These are phyloP conservation scores for Acanthamoeba lenticulata DNA, from an alignment of 208 protist genomes.

Conservation along the genomic window DNA sequence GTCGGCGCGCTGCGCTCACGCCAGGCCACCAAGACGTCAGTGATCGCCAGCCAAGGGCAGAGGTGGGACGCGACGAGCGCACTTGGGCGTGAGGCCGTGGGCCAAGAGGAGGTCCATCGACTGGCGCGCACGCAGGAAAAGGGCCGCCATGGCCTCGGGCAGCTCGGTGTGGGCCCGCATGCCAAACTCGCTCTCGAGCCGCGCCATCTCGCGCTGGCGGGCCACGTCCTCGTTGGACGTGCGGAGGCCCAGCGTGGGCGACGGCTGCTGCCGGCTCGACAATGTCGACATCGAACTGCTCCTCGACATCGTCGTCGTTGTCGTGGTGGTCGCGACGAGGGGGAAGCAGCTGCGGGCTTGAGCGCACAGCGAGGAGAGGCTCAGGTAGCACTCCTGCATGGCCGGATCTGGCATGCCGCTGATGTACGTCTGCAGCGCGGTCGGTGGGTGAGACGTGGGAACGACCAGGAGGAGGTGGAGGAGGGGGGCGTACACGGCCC, in stretches of 20 bases:
- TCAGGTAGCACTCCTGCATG: neutral
- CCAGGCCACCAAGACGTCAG: neutral
- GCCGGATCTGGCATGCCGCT: neutral
- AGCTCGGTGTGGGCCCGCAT: neutral
- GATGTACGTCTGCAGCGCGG: neutral
- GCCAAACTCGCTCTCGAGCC: neutral
- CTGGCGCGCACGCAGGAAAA: neutral
- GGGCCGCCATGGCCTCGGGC: neutral
- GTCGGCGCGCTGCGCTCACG: neutral
- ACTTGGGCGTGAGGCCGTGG: conserved; percentile 1
- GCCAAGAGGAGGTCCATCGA: neutral
- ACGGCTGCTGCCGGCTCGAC: neutral
- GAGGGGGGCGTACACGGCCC: neutral
- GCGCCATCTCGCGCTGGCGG: neutral
- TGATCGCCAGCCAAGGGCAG: neutral
- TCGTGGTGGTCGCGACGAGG: neutral
- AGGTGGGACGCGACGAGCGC: neutral
- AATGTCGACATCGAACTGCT: neutral
- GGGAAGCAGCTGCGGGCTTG: neutral
- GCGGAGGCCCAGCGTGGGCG: neutral
- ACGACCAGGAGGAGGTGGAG: neutral
- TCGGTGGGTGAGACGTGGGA: neutral
- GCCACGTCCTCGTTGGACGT: neutral
- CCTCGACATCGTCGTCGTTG: neutral
- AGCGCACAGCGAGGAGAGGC: neutral